A percentile compares a stretch with the other conserved stretches of the same genome.
Conservation (phyloP, 2,329 filamentous ascomycete species). For the Aspergillus brunneoviolaceus region DNA sequence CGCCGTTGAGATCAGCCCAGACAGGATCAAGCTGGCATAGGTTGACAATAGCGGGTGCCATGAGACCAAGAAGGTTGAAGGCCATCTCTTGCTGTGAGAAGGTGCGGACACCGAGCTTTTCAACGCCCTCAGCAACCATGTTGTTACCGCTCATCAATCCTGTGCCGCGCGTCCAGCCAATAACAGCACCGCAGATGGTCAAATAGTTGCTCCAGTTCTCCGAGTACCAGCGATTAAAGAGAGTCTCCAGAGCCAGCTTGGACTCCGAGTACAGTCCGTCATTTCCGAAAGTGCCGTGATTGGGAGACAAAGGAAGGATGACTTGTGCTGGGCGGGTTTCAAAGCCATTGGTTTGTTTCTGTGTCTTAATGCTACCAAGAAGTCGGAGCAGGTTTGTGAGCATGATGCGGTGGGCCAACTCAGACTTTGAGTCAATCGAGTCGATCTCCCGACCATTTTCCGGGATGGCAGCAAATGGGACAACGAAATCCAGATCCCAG, state of each 20-base stretch:
- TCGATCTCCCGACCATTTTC: constrained; percentile 98
- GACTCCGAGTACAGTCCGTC: constrained; percentile 98
- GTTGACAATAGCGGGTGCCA: constrained; percentile 91
- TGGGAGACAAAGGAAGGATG: constrained; percentile 91
- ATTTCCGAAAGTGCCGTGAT: constrained; percentile 97
- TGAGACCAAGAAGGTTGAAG: constrained; percentile 93
- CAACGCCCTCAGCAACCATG: constrained; percentile 92
- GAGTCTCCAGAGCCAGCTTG: constrained; percentile 91
- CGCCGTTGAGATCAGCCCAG: constrained; percentile 95
- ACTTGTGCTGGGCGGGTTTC: constrained; percentile 96
- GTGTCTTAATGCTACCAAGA: constrained; percentile 82
- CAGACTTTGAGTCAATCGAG: constrained; percentile 92
- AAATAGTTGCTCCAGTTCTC: constrained; percentile 98
- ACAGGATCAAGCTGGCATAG: constrained; percentile 94
- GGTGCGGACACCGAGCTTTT: constrained; percentile 93
- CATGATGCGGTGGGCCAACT: constrained; percentile 98
- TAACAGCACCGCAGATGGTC: constrained; percentile 96
- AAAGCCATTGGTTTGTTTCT: constrained; percentile 84
- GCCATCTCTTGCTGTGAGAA: constrained; percentile 99
- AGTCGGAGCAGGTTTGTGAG: constrained; percentile 93
- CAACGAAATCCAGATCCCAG: constrained; percentile 95
- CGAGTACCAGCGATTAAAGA: constrained; percentile 98
- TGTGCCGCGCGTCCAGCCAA: constrained; percentile 98
- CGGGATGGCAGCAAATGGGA: constrained; percentile 95
- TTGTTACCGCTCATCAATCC: constrained; percentile 98